Base-by-base conservation (phyloP, 2,329 filamentous ascomycete genomes). In the Colletotrichum chlorophyti region DNA sequence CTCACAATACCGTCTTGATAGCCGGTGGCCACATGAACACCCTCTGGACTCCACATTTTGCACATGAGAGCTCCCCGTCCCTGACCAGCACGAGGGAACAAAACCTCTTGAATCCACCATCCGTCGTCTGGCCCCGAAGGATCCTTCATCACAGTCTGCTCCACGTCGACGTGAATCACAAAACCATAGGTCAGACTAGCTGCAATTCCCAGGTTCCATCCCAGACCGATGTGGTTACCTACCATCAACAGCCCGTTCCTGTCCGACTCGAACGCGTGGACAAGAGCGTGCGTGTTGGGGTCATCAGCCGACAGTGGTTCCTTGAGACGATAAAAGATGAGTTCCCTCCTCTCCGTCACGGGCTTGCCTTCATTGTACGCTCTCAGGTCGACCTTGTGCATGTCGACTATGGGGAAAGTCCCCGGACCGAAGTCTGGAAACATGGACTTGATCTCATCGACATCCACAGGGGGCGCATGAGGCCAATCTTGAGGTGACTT, bases 61-160 rank as follows among this genome's bases (percentile, higher is more conserved):
- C 73, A 77, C 66, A 79, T 72, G 59, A 84, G 68, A 43, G 80
- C 73, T 2, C 74, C 78, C 37, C 82, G 71, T 0, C 80, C 80
- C 3, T 77, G 75, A 19, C 70, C 76, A 3, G 77, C 71, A 19
- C 81, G 69, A 4, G 82, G 79, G 66, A 82, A 84, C 27, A 65
- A 74, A 1, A 73, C 72, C 65, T 85, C 82, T 65, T 83, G 79
- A 14, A 84, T 66, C 82, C 82, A 85, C 82, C 82, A 85, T 11
- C 71, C 71, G 3, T 73, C 69, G 4, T 72, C 73, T 6, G 69
- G 65, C 12, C 64, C 61, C 4, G 27, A 46, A 10, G 61, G 60
- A 17, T 69, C 67, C 21, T 61, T 32, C 77, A 85, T 83, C 6
- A 82, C 73, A 0, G 79, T 75, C 38, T 80, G 76, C 5, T 76